Conservation (phyloP, 331 rosid genomes). For the Dryas integrifolia region DNA sequence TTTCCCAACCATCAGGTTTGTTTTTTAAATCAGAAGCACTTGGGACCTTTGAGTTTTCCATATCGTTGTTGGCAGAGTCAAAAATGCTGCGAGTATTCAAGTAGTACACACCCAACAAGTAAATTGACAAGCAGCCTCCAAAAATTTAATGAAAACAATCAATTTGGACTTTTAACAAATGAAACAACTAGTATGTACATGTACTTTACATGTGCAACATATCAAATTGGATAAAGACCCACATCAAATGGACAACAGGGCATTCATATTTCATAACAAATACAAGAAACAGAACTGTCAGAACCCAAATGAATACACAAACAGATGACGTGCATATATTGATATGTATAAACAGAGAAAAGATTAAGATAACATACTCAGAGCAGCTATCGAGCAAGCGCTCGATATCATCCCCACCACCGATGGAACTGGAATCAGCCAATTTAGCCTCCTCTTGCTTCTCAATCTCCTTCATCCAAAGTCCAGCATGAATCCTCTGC, state of each 20-base stretch:
- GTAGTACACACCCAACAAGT: constrained; percentile 13
- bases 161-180: background rate
- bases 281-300: background rate
- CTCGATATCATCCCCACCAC: constrained; percentile 69
- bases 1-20: constrained; percentile 97
- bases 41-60: constrained; percentile 47
- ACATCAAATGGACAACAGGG: background rate
- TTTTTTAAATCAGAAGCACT: constrained; percentile 62
- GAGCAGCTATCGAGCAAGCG: constrained; percentile 87
- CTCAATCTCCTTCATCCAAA: constrained; percentile 94
- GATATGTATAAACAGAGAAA: background rate
- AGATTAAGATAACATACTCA: constrained; percentile 45
- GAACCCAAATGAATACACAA: background rate
- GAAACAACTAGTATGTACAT: background rate
- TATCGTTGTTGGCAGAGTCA: constrained; percentile 54
- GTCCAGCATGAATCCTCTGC: constrained; percentile 81
- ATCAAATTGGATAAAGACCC: background rate
- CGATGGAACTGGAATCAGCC: constrained; percentile 37
- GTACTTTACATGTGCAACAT: background rate
- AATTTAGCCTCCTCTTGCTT: constrained; percentile 81
- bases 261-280: background rate
- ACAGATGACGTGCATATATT: background rate
- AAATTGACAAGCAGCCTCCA: background rate
- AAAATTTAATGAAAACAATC: background rate
- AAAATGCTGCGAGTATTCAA: constrained; percentile 62